These are phyloP conservation scores for Elongisporangium senticosum DNA, from an alignment of 352 stramenopile species.

Conservation along the genomic window DNA sequence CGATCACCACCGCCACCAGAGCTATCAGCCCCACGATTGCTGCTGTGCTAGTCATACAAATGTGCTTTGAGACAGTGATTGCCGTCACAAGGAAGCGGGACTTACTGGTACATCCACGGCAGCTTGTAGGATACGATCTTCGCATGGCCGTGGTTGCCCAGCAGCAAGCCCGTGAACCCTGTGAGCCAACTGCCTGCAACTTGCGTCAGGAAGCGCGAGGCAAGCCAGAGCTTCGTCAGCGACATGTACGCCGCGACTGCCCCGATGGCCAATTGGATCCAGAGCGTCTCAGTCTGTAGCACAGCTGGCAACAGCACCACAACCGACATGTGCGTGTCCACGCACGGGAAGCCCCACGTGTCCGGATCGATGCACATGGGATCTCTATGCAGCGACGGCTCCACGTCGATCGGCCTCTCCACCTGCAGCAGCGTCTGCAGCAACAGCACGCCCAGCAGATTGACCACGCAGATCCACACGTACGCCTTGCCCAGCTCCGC, in stretches of 20 bases:
- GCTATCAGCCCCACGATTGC: constrained; percentile 43
- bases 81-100: background rate
- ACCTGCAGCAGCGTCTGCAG: constrained; percentile 42
- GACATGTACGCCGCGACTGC: constrained; percentile 29
- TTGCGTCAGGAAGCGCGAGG: constrained; percentile 46
- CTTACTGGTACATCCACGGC: constrained; percentile 39
- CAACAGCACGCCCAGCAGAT: constrained; percentile 39
- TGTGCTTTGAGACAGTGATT: background rate
- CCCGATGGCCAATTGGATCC: constrained; percentile 17
- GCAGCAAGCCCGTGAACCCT: constrained; percentile 41
- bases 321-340: constrained; percentile 72
- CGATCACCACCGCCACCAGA: constrained; percentile 44
- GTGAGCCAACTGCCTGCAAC: constrained; percentile 57
- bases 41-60: constrained; percentile 17
- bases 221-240: constrained; percentile 30
- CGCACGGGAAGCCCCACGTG: constrained; percentile 52
- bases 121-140: constrained; percentile 43
- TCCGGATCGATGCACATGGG: constrained; percentile 33
- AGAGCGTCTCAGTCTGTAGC: constrained; percentile 25
- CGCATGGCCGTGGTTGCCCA: constrained; percentile 55
- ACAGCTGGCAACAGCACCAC: constrained; percentile 60
- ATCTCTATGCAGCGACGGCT: constrained; percentile 22
- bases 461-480: constrained; percentile 58
- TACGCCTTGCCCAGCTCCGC: constrained; percentile 58
- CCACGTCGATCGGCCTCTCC: constrained; percentile 49